These are phyloP conservation scores for Coemansia sp. DNA, from an alignment of 192 early-diverging fungal species.

Conservation along the genomic window DNA sequence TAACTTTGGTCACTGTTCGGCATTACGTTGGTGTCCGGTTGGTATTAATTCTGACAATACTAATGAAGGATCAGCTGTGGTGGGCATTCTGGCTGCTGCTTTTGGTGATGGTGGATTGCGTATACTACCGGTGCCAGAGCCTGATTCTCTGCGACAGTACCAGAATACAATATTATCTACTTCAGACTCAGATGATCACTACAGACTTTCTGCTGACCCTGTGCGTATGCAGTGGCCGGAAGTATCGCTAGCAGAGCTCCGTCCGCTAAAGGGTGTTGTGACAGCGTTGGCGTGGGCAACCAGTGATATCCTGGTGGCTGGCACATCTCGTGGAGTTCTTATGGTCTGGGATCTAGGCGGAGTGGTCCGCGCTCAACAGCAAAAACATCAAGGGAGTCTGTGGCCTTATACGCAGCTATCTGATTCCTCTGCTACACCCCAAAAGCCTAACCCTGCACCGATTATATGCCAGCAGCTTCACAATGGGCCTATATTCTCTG, in stretches of 20 bases:
- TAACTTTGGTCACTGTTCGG: conserved; percentile 32
- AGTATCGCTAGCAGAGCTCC: conserved; percentile 24
- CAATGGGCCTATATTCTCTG: conserved; percentile 2
- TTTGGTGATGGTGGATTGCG: conserved; percentile 50
- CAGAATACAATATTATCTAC: neutral
- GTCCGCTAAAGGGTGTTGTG: conserved; percentile 25
- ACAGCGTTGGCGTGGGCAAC: conserved; percentile 35
- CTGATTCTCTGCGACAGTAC: conserved; percentile 4
- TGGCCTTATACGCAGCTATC: conserved; percentile 16
- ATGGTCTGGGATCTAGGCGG: conserved; percentile 22
- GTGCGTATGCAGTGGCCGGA: conserved; percentile 34
- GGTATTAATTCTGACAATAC: conserved; percentile 2
- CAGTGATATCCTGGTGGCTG: conserved; percentile 29
- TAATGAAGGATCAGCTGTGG: neutral
- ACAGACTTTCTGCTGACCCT: neutral
- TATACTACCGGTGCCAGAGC: conserved; percentile 26
- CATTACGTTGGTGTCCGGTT: conserved; percentile 42
- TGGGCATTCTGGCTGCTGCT: conserved; percentile 29
- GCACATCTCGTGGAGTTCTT: conserved; percentile 26
- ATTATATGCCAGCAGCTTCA: conserved; percentile 26
- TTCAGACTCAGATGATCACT: neutral
- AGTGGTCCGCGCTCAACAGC: conserved; percentile 10
- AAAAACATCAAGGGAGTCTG: neutral
- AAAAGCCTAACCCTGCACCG: conserved; percentile 8
- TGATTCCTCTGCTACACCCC: neutral